These are phyloP conservation scores for Crithidia bombi DNA, from an alignment of 208 protist species.

Conservation along the genomic window DNA sequence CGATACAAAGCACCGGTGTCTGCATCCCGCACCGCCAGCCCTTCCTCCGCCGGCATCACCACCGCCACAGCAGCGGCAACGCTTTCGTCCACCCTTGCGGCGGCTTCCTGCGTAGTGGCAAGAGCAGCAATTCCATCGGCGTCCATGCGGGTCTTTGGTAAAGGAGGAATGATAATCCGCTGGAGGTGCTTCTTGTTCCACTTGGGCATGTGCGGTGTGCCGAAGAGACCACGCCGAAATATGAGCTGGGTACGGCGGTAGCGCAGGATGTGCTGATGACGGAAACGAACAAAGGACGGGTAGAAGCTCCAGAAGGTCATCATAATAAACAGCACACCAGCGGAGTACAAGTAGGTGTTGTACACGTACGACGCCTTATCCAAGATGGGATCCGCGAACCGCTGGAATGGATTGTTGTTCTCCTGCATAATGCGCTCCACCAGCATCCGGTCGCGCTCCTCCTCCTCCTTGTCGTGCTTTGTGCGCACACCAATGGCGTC, in stretches of 20 bases:
- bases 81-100: not conserved
- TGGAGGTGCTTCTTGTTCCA: conserved; percentile 76
- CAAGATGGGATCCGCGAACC: conserved; percentile 35
- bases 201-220: conserved; percentile 74
- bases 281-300: conserved; percentile 69
- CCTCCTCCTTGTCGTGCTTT: conserved; percentile 43
- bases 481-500: conserved; percentile 43
- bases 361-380: conserved; percentile 35
- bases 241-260: conserved; percentile 60
- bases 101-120: not conserved
- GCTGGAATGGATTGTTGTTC: conserved; percentile 69
- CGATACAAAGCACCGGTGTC: not conserved
- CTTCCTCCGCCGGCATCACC: conserved; percentile 5
- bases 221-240: conserved; percentile 66
- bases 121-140: not conserved
- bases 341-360: conserved; percentile 70
- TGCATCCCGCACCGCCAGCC: not conserved
- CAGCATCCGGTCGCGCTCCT: conserved; percentile 48
- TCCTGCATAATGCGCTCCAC: conserved; percentile 47
- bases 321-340: conserved; percentile 53
- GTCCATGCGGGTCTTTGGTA: not conserved
- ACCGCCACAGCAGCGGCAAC: conserved; percentile 8
- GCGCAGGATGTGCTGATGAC: conserved; percentile 58
- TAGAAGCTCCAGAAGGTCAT: conserved; percentile 69
- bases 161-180: conserved; percentile 53